These are phyloP conservation scores for Tephrocybe sp. DNA, from an alignment of 768 basidiomycete genomes.

Conservation along the genomic window DNA sequence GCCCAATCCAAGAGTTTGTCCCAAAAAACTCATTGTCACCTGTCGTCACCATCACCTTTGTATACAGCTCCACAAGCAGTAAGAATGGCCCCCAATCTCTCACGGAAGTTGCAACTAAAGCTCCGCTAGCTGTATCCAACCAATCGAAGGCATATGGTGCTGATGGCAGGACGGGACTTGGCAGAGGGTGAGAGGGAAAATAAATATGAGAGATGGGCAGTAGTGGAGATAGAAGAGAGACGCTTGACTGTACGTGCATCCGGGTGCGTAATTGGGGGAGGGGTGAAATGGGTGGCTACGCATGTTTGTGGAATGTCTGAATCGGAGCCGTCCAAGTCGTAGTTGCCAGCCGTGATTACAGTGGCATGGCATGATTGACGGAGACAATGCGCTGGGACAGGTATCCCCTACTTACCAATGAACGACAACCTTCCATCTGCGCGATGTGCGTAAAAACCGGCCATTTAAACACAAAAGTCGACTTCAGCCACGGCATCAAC, in stretches of 20 bases:
- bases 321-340: conserved; percentile 31
- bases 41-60: conserved; percentile 83
- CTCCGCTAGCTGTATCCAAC: conserved; percentile 37
- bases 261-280: conserved; percentile 42
- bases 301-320: conserved; percentile 31
- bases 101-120: conserved; percentile 19
- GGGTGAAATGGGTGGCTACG: conserved; percentile 36
- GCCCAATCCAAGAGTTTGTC: conserved; percentile 11
- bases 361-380: conserved; percentile 45
- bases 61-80: conserved; percentile 78
- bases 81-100: conserved; percentile 64
- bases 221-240: conserved; percentile 52
- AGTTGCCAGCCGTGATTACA: background rate
- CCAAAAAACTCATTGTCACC: conserved; percentile 97
- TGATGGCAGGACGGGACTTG: conserved; percentile 43
- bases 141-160: conserved; percentile 64
- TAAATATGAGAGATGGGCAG: conserved; percentile 52
- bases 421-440: too few relatives aligned
- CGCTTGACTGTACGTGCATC: conserved; percentile 64
- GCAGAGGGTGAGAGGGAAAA: conserved; percentile 42
- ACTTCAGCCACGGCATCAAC: too few relatives aligned
- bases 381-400: conserved; percentile 55
- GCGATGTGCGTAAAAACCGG: too few relatives aligned
- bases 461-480: too few relatives aligned
- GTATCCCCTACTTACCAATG: too few relatives aligned